Evolutionary conservation across 768 basidiomycete genomes (phyloP).

Genomic region (Mycena alexandri): DNA sequence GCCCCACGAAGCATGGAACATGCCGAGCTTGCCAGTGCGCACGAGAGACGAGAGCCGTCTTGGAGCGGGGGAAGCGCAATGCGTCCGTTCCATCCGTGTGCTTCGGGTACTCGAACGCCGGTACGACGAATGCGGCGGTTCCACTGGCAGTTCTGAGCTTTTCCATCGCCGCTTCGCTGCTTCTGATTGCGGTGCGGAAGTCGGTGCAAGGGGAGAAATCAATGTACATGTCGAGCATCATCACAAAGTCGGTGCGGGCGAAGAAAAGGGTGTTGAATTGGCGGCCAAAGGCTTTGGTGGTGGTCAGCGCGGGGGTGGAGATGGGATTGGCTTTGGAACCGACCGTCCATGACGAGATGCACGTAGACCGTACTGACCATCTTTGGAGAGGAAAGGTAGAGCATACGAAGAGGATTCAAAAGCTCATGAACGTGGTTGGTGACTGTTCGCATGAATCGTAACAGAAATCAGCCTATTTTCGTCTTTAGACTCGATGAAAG

Average conservation of each 20-base stretch:
- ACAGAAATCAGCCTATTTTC: conserved; percentile 81
- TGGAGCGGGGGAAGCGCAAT: conserved; percentile 73
- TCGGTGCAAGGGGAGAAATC: conserved; percentile 90
- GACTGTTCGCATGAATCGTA: conserved; percentile 77
- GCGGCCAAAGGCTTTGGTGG: conserved; percentile 67
- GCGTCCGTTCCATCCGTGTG: conserved; percentile 74
- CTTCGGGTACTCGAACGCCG: conserved; percentile 85
- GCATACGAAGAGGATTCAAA: conserved; percentile 71
- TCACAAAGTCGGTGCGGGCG: conserved; percentile 85
- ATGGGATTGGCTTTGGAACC: background rate
- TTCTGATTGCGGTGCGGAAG: conserved; percentile 71
- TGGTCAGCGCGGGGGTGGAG: background rate
- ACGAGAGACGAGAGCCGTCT: conserved; percentile 72
- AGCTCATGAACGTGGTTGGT: conserved; percentile 60
- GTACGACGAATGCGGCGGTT: conserved; percentile 79
- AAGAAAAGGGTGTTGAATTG: conserved; percentile 91
- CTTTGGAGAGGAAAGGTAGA: conserved; percentile 75
- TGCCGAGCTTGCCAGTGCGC: conserved; percentile 65
- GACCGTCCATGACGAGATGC: conserved; percentile 81
- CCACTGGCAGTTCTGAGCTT: conserved; percentile 73
- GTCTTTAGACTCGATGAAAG: conserved; percentile 8
- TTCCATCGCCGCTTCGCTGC: conserved; percentile 53
- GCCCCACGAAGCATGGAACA: conserved; percentile 85
- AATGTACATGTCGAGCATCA: conserved; percentile 95
- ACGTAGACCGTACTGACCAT: conserved; percentile 84